Evolutionary conservation across 2,329 filamentous ascomycete species (phyloP), one percentile per base, ranked within the genome.

Genomic region (Fusarium succisae): DNA sequence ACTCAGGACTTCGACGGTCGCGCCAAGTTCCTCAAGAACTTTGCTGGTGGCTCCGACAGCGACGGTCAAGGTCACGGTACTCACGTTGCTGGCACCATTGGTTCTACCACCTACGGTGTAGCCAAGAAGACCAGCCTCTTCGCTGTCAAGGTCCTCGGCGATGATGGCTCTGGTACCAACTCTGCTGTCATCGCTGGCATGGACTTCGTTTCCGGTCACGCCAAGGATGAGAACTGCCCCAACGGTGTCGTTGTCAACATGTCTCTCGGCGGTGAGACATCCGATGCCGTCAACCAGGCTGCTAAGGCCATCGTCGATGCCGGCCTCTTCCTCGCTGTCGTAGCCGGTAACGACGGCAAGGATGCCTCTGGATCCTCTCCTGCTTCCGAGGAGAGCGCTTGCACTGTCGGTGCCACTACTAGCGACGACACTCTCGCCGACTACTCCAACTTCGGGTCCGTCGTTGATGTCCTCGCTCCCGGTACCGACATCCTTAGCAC

Each of bases 241-340:
- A 83, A 81, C 50, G 85, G 86, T 32, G 81, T 84, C 44, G 87
- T 90, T 22, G 85, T 87, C 75, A 89, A 87, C 82, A 89, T 90
- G 88, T 89, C 87, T 22, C 85, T 91, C 8, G 88, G 89, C 15
- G 88, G 88, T 22, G 58, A 75, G 64, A 80, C 75, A 66, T 87
- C 86, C 7, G 65, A 81, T 5, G 79, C 87, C 17, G 75, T 89
- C 72, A 90, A 90, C 83, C 79, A 77, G 24, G 88, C 88, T 14
- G 87, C 88, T 14, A 82, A 82, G 35, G 81, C 80, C 61, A 82
- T 88, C 32, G 82, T 87, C 72, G 74, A 73, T 13, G 81, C 83
- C 0, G 88, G 87, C 20, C 81, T 89, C 68, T 88, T 89, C 76
- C 81, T 89, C 44, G 87, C 86, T 57, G 88, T 89, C 17, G 88